Percentiles rank a stretch among this genome's conserved stretches.
These are phyloP conservation scores for Salvia hispanica DNA, from an alignment of 257 asterid genomes.

Conservation along the genomic window DNA sequence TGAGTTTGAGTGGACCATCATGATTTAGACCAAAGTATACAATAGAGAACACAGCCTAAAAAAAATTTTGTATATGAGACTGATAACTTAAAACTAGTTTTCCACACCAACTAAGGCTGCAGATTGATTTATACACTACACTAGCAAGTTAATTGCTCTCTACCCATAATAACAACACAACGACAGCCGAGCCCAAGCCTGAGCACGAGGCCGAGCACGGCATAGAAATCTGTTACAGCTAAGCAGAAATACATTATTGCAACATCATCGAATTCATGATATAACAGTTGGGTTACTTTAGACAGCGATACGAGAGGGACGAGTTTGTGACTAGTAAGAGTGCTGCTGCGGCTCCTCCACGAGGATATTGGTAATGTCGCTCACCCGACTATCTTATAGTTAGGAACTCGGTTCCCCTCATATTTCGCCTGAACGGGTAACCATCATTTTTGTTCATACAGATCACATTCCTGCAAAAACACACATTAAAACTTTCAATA, in stretches of 20 bases:
- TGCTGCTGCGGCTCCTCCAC: neutral
- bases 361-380: neutral
- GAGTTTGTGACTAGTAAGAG: neutral
- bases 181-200: too few species aligned
- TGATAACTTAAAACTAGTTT: neutral
- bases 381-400: neutral
- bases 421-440: neutral
- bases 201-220: neutral
- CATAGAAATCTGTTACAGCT: neutral
- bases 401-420: neutral
- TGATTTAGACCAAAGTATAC: too few species aligned
- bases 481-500: neutral
- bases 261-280: slow-evolving; percentile 23
- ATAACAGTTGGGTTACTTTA: neutral
- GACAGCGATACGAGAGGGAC: neutral
- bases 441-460: neutral
- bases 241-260: neutral
- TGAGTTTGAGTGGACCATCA: too few species aligned
- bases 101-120: neutral
- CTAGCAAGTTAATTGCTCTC: neutral
- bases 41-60: neutral
- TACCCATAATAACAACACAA: neutral
- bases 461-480: slow-evolving; percentile 38
- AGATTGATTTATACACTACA: neutral
- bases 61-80: neutral